Evolutionary conservation across 2,329 filamentous ascomycete species (phyloP).

Genomic region (Curvularia spicifera): DNA sequence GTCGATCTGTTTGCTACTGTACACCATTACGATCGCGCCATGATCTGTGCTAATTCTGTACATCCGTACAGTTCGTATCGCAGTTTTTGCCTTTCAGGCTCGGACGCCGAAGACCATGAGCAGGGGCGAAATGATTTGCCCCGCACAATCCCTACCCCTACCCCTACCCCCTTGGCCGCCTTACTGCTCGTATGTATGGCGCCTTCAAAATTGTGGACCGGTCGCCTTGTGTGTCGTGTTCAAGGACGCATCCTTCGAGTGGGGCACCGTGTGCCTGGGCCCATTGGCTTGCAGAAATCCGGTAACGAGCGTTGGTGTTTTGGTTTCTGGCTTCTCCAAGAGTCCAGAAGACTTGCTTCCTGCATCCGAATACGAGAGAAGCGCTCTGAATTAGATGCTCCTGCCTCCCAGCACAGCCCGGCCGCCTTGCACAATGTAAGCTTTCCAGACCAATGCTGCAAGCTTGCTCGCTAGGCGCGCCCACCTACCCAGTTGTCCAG

Average conservation of each 20-base stretch:
- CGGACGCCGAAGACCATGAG: background rate
- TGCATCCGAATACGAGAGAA: constrained; percentile 2
- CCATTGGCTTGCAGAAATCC: background rate
- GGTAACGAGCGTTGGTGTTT: constrained; percentile 3
- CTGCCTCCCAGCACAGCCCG: background rate
- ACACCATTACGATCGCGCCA: background rate
- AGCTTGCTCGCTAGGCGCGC: background rate
- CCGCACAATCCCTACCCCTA: background rate
- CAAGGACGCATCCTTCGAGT: background rate
- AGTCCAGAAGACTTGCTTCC: background rate
- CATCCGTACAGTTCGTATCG: background rate
- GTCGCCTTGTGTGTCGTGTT: constrained; percentile 7
- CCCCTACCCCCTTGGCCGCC: background rate
- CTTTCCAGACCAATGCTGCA: background rate
- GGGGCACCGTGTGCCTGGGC: background rate
- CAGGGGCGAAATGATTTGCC: constrained; percentile 3
- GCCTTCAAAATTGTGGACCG: constrained; percentile 3
- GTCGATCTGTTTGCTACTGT: background rate
- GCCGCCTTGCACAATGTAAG: background rate
- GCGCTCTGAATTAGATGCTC: background rate
- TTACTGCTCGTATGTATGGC: constrained; percentile 3
- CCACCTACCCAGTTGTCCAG: background rate
- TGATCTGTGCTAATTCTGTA: constrained; percentile 3
- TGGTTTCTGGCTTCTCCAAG: background rate
- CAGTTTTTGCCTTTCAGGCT: constrained; percentile 4